Evolutionary conservation across 2,329 filamentous ascomycete species (phyloP), one percentile per base, ranked within the genome.

Genomic region (Exophiala calicioides): DNA sequence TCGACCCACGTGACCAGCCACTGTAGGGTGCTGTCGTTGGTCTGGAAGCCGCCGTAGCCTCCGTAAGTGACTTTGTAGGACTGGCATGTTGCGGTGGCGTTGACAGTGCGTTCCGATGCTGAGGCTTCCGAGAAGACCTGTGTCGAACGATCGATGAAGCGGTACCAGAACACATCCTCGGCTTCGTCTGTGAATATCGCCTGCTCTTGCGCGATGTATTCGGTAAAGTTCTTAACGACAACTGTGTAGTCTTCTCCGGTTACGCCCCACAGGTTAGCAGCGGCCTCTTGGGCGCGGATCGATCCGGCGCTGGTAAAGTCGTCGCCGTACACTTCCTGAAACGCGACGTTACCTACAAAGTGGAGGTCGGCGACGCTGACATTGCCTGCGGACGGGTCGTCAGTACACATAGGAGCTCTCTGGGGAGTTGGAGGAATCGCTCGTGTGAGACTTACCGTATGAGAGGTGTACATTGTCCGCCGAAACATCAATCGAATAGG

Each of bases 111-210:
- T 9, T n/a, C 9, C 3, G 49, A 29, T 5, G 20, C 35, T 2
- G 30, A n/a, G 4, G 24, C 26, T 20, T 47, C 16, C 3, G 10
- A n/a, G 19, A 6, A 26, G 7, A 37, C 19, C 7, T 40, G 21
- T 6, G 47, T 44, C 13, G 40, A 44, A 10, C 36, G 44, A 33
- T 57, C 54, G 18, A 57, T 31, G 31, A 57, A 57, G 3, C 54
- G 47, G 34, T 55, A 52, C 48, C 51, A 52, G 31, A 24, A 56
- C 3, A 41, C 12, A 16, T 18, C 19, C 10, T 27, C 10, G 1
- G 30, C 37, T 54, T 73, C 71, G 4, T 78, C 73, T 1, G 71
- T 72, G 56, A 76, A 79, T 31, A 69, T 72, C 2, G 31, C 5
- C 20, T 49, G 45, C 16, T 31, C 8, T 4, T 12, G n/a, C 26